A percentile compares a stretch with the other conserved stretches of the same genome.
Evolutionary conservation across 345 rosid species (phyloP).

Genomic region (Citrus sp.): DNA sequence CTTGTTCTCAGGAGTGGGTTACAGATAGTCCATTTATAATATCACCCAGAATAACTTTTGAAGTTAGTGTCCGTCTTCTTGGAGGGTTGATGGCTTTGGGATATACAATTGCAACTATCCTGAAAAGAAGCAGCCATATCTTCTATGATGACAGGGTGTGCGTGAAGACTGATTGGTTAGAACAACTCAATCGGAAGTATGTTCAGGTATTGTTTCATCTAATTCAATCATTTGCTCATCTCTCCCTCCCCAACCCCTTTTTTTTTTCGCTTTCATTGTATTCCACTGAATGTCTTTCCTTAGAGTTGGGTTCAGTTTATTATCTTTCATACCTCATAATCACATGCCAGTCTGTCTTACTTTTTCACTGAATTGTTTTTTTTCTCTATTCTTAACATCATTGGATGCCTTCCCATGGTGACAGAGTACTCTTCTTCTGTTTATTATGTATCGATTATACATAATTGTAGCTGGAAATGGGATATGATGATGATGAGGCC

Average conservation of each 20-base stretch:
- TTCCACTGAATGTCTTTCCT: not conserved
- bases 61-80: constrained; percentile 90
- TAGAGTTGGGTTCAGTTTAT: not conserved
- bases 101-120: constrained; percentile 86
- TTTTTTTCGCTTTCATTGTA: not conserved
- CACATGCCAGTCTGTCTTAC: not conserved
- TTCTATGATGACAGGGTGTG: constrained; percentile 68
- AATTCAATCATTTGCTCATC: not conserved
- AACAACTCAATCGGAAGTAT: constrained; percentile 84
- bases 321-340: not conserved
- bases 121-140: constrained; percentile 91
- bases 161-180: constrained; percentile 95
- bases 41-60: constrained; percentile 97
- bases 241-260: not conserved
- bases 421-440: not conserved
- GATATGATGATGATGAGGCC: not conserved
- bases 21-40: constrained; percentile 94
- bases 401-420: not conserved
- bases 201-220: constrained; percentile 62
- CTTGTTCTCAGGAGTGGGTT: constrained; percentile 90
- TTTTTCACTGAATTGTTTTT: not conserved
- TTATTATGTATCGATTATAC: not conserved
- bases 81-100: constrained; percentile 99
- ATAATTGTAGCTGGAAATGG: not conserved
- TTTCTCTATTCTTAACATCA: not conserved